Conservation (phyloP, 495 filamentous ascomycete species). For the Xanthoparmelia taractica region DNA sequence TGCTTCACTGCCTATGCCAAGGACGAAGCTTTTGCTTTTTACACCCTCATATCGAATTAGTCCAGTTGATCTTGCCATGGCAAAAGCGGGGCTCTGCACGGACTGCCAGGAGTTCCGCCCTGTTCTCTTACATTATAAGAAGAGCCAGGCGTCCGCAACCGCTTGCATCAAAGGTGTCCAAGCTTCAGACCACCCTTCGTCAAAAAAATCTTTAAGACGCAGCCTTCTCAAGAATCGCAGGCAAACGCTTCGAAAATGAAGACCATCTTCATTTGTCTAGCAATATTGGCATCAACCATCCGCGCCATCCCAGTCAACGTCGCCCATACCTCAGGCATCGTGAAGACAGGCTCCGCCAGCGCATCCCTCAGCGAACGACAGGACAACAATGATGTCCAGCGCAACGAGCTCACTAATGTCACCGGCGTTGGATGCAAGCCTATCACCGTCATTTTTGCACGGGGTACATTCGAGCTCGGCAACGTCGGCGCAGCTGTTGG, state of each 20-base stretch:
- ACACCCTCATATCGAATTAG: neutral
- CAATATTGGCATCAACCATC: constrained; percentile 26
- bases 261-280: constrained; percentile 25
- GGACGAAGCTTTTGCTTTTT: neutral
- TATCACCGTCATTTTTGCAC: constrained; percentile 37
- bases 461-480: constrained; percentile 36
- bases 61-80: neutral
- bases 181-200: neutral
- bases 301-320: constrained; percentile 13
- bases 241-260: constrained; percentile 25
- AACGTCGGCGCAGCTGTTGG: constrained; percentile 53
- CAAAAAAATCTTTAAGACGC: neutral
- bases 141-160: neutral
- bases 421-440: constrained; percentile 28
- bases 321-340: constrained; percentile 13
- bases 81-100: neutral
- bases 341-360: constrained; percentile 11
- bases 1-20: neutral
- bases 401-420: constrained; percentile 31
- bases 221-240: neutral
- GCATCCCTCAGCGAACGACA: constrained; percentile 14
- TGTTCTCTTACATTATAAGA: neutral
- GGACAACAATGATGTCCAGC: constrained; percentile 18
- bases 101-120: neutral
- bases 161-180: neutral